These are phyloP conservation scores for Termitomyces sp. DNA, from an alignment of 768 basidiomycete species.

Conservation along the genomic window DNA sequence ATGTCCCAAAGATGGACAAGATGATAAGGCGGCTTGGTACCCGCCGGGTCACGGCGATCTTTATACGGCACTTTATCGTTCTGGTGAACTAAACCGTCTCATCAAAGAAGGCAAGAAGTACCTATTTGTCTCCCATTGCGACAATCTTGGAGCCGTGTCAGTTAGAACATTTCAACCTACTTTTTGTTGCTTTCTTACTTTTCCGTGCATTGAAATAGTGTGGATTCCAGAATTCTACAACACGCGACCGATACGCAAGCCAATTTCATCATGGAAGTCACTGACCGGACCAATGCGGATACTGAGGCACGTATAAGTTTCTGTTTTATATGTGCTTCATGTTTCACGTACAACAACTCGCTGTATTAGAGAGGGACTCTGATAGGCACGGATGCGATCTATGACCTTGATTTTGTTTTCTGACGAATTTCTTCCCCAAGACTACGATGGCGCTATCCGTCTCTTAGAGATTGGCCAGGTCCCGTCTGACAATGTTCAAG, in stretches of 20 bases:
- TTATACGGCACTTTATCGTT: constrained; percentile 72
- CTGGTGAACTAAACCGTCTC: constrained; percentile 72
- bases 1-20: constrained; percentile 55
- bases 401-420: not conserved
- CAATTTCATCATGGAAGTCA: constrained; percentile 94
- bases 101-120: constrained; percentile 83
- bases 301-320: constrained; percentile 24
- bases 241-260: constrained; percentile 74
- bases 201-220: constrained; percentile 33
- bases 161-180: constrained; percentile 20
- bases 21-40: constrained; percentile 81
- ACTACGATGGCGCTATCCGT: constrained; percentile 72
- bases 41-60: constrained; percentile 86
- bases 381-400: constrained; percentile 31
- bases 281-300: constrained; percentile 93
- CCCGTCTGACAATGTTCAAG: constrained; percentile 72
- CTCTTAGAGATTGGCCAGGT: constrained; percentile 83
- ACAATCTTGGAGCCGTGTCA: constrained; percentile 78
- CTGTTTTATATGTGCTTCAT: constrained; percentile 16
- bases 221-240: constrained; percentile 70
- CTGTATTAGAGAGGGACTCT: constrained; percentile 56
- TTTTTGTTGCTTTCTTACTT: not conserved
- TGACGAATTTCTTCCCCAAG: constrained; percentile 7
- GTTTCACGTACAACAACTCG: not conserved
- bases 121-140: constrained; percentile 84